These are phyloP conservation scores for Ananas comosus DNA, from an alignment of 176 grass and related monocot species.

Conservation along the genomic window DNA sequence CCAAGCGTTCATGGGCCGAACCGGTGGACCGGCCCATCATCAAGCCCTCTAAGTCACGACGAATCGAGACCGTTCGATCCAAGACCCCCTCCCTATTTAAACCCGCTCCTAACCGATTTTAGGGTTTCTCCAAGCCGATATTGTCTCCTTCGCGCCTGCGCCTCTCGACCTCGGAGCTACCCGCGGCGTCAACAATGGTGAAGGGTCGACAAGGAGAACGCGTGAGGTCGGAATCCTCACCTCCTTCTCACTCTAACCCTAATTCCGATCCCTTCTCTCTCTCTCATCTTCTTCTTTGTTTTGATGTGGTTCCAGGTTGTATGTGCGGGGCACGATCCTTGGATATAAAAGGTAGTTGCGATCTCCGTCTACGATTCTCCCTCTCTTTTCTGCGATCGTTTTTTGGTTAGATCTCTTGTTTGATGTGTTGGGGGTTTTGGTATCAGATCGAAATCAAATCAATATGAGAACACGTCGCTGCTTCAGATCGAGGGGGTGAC, in stretches of 20 bases:
- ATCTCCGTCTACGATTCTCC: not conserved
- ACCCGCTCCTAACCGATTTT: not conserved
- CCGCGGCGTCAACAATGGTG: conserved; percentile 32
- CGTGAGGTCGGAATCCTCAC: conserved; percentile 16
- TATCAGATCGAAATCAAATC: conserved; percentile 63
- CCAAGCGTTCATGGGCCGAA: no score
- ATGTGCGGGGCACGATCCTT: conserved; percentile 57
- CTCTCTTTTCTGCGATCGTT: not conserved
- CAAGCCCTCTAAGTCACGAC: not conserved
- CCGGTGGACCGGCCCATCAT: no score
- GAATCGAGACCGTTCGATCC: not conserved
- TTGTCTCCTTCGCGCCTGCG: not conserved
- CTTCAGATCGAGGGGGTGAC: conserved; percentile 53
- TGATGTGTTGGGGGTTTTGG: not conserved
- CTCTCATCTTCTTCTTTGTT: not conserved
- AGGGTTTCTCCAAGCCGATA: not conserved
- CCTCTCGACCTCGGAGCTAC: not conserved
- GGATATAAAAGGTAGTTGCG: conserved; percentile 56
- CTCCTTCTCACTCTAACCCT: not conserved
- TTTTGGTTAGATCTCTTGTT: no score
- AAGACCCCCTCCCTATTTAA: not conserved
- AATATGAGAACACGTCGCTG: conserved; percentile 58
- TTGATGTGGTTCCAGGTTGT: conserved; percentile 24
- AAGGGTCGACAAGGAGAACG: conserved; percentile 38
- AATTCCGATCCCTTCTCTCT: not conserved